These are phyloP conservation scores for Phytophthora foliorum DNA, from an alignment of 352 stramenopile genomes.

Conservation along the genomic window DNA sequence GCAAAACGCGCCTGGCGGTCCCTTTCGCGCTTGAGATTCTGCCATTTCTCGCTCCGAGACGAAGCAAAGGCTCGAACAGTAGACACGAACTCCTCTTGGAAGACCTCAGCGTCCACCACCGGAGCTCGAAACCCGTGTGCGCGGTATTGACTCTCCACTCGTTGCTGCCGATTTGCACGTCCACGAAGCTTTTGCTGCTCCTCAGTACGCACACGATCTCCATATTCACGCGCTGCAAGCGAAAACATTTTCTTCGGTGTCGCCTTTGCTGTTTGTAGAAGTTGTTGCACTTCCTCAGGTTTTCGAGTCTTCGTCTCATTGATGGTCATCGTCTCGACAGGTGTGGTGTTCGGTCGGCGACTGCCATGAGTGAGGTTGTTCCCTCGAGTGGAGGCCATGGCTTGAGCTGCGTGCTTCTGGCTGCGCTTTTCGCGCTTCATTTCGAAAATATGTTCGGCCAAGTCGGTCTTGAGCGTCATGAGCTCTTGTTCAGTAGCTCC, in stretches of 20 bases:
- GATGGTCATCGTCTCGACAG: slow-evolving; percentile 1
- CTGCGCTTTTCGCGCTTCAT: slow-evolving; percentile 57
- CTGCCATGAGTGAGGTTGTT: not conserved
- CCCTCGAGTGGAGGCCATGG: slow-evolving; percentile 1
- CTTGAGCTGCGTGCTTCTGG: slow-evolving; percentile 45
- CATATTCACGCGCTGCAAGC: slow-evolving; percentile 61
- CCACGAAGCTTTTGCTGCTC: slow-evolving; percentile 53
- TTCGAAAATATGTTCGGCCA: slow-evolving; percentile 76
- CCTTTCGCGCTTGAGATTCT: slow-evolving; percentile 54
- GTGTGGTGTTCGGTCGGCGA: slow-evolving; percentile 27
- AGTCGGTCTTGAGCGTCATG: slow-evolving; percentile 62
- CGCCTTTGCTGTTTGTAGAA: slow-evolving; percentile 24
- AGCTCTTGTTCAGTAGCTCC: slow-evolving; percentile 60
- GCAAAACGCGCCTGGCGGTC: slow-evolving; percentile 53
- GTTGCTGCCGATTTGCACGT: slow-evolving; percentile 39
- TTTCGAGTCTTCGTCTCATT: slow-evolving; percentile 20
- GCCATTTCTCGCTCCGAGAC: slow-evolving; percentile 55
- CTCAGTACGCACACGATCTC: slow-evolving; percentile 41
- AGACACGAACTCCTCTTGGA: slow-evolving; percentile 76
- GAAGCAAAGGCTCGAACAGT: slow-evolving; percentile 63
- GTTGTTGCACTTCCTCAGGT: slow-evolving; percentile 22
- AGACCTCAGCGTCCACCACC: slow-evolving; percentile 50
- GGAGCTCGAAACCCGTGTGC: slow-evolving; percentile 46
- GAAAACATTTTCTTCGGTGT: slow-evolving; percentile 64
- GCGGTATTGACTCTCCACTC: slow-evolving; percentile 62